phyloP scores from a whole-genome alignment of 2,329 filamentous ascomycete species.

The Arthrinium phaeospermum region DNA sequence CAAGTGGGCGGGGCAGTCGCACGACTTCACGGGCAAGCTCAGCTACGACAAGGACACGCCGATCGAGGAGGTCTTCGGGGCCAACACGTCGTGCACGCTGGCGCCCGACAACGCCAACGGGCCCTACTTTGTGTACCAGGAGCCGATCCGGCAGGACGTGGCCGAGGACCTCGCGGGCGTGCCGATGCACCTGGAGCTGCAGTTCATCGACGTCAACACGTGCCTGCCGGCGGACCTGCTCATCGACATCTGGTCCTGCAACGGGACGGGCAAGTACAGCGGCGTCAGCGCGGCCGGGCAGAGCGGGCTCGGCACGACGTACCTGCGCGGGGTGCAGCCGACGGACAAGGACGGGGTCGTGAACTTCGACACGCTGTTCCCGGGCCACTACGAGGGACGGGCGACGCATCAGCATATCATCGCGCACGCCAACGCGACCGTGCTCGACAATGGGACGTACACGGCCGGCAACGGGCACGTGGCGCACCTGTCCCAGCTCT shows the following conservation, averaged over 20 bases:
- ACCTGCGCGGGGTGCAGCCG: conserved; percentile 53
- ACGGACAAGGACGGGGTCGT: conserved; percentile 54
- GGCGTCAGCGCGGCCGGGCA: conserved; percentile 37
- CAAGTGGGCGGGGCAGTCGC: conserved; percentile 44
- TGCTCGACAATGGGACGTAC: conserved; percentile 45
- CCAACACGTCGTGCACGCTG: conserved; percentile 50
- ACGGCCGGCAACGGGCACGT: conserved; percentile 39
- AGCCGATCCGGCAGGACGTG: conserved; percentile 47
- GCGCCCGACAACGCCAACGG: conserved; percentile 49
- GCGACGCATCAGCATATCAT: conserved; percentile 51
- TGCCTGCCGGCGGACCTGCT: conserved; percentile 46
- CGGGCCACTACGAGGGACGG: conserved; percentile 48
- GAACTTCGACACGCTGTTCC: conserved; percentile 53
- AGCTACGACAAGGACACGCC: conserved; percentile 40
- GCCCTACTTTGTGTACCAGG: conserved; percentile 51
- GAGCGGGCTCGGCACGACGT: conserved; percentile 48
- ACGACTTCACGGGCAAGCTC: conserved; percentile 43
- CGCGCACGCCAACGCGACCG: conserved; percentile 41
- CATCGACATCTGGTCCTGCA: conserved; percentile 54
- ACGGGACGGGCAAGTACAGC: conserved; percentile 52
- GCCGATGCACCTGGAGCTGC: conserved; percentile 48
- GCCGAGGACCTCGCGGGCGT: conserved; percentile 47
- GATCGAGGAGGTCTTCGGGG: conserved; percentile 42
- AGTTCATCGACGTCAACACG: conserved; percentile 52
- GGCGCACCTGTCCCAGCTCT: conserved; percentile 50